Conservation (phyloP, 345 rosid species). For the Citrus unshiu region DNA sequence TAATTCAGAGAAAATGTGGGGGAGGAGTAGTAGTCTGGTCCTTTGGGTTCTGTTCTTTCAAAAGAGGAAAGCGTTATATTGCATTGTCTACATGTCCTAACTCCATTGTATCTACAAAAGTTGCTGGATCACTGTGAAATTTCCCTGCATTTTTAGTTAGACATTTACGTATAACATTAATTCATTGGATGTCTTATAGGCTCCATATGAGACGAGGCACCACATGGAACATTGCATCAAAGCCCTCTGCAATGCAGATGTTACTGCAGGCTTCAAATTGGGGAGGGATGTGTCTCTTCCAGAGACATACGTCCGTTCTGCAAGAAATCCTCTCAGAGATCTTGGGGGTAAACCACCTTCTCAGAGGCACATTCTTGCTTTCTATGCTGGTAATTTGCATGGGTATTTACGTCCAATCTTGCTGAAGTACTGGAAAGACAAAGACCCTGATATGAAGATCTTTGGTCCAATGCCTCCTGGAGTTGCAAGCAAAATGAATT, state of each 20-base stretch:
- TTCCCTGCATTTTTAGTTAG: neutral
- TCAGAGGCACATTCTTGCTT: slow-evolving; percentile 63
- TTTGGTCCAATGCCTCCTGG: slow-evolving; percentile 82
- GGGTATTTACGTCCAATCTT: slow-evolving; percentile 78
- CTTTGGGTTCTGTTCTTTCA: slow-evolving; percentile 1
- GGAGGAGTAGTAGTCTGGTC: neutral
- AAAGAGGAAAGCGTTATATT: neutral
- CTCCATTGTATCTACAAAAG: neutral
- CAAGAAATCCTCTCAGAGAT: slow-evolving; percentile 85
- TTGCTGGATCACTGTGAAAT: neutral
- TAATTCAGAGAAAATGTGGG: neutral
- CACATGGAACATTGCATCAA: slow-evolving; percentile 97
- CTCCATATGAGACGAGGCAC: slow-evolving; percentile 96
- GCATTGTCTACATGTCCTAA: neutral
- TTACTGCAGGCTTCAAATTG: slow-evolving; percentile 81
- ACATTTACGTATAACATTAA: neutral
- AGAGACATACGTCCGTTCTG: slow-evolving; percentile 88
- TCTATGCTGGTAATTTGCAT: slow-evolving; percentile 86
- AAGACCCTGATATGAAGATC: slow-evolving; percentile 72
- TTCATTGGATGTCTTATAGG: slow-evolving; percentile 35
- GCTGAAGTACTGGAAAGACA: slow-evolving; percentile 82
- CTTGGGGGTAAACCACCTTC: slow-evolving; percentile 86
- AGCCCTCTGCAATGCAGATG: slow-evolving; percentile 93
- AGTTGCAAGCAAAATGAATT: slow-evolving; percentile 89
- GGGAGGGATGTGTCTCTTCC: slow-evolving; percentile 96